Evolutionary conservation across 805 yeast species (phyloP).

Genomic region (Candida tammaniensis): DNA sequence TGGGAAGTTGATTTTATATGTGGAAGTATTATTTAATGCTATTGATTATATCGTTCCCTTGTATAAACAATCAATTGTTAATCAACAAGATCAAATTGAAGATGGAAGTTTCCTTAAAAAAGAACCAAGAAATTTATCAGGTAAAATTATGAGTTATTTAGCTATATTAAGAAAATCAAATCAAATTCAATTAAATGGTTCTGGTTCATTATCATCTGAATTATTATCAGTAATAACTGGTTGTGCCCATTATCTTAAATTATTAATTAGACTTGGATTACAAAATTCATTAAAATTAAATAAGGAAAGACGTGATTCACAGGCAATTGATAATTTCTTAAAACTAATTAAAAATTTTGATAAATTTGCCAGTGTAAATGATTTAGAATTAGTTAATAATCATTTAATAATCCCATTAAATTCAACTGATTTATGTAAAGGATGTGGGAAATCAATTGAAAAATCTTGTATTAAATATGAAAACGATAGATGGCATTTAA

Average conservation of each 20-base stretch:
- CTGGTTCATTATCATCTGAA: conserved; percentile 56
- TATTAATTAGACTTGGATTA: conserved; percentile 77
- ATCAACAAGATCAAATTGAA: conserved; percentile 12
- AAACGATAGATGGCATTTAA: conserved; percentile 76
- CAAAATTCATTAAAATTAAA: conserved; percentile 71
- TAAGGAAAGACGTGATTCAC: conserved; percentile 52
- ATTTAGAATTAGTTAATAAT: conserved; percentile 22
- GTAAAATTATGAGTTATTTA: conserved; percentile 85
- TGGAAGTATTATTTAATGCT: conserved; percentile 75
- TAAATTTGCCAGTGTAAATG: conserved; percentile 11
- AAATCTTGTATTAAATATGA: conserved; percentile 64
- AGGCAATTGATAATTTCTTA: conserved; percentile 63
- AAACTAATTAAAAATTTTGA: conserved; percentile 19
- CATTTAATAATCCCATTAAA: conserved; percentile 47
- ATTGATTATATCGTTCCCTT: conserved; percentile 49
- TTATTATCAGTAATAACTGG: conserved; percentile 82
- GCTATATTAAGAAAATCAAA: conserved; percentile 70
- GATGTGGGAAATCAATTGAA: conserved; percentile 77
- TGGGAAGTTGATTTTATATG: conserved; percentile 65
- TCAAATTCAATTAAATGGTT: conserved; percentile 33
- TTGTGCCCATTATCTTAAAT: conserved; percentile 86
- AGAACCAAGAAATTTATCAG: conserved; percentile 84
- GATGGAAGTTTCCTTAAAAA: conserved; percentile 29
- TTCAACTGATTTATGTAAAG: conserved; percentile 73
- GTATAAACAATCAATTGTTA: too few species aligned